Evolutionary conservation across 305 asterid genomes (phyloP).

Genomic region (Euphrasia arctica): DNA sequence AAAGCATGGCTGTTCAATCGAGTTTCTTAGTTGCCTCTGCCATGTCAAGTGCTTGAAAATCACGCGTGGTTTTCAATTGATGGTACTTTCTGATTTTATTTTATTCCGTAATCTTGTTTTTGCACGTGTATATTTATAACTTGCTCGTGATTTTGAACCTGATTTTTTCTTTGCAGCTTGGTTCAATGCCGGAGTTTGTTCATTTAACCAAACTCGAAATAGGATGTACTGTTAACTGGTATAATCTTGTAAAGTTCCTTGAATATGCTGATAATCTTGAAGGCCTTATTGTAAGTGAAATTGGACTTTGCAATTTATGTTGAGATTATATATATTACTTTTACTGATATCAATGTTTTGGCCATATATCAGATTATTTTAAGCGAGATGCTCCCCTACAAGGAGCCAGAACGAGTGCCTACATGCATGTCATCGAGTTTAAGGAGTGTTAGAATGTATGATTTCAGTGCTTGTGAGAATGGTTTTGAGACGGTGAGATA

Average conservation of each 20-base stretch:
- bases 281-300: background rate
- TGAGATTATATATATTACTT: background rate
- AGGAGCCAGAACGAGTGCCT: too few relatives aligned
- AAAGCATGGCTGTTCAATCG: background rate
- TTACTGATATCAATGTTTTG: background rate
- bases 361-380: background rate
- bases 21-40: background rate
- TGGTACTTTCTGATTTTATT: background rate
- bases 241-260: background rate
- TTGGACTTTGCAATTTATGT: background rate
- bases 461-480: too few relatives aligned
- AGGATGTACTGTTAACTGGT: background rate
- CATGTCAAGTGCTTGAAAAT: background rate
- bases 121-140: background rate
- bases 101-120: background rate
- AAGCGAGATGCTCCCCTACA: background rate
- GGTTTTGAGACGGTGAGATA: too few relatives aligned
- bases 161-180: background rate
- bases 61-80: too few relatives aligned
- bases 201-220: background rate
- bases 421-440: too few relatives aligned
- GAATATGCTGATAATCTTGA: background rate
- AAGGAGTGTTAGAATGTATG: too few relatives aligned
- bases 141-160: background rate
- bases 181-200: background rate